Conservation (phyloP, 2,329 filamentous ascomycete species). For the Botrytis aclada region DNA sequence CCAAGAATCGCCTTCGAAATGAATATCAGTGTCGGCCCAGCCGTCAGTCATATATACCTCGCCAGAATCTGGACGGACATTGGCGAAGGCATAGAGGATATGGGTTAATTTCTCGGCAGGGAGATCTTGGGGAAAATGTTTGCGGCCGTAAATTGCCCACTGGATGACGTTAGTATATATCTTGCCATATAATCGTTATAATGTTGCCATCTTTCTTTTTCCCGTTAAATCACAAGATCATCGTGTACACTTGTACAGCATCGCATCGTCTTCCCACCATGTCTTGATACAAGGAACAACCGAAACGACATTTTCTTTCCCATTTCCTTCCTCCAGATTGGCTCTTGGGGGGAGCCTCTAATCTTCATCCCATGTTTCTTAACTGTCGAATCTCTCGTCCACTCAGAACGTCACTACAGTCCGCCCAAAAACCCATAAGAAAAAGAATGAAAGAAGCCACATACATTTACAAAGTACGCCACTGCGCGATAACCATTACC, state of each 20-base stretch:
- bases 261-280: not conserved
- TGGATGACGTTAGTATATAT: conserved; percentile 27
- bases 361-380: not conserved
- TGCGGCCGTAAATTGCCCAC: conserved; percentile 79
- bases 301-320: no score
- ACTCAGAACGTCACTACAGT: not conserved
- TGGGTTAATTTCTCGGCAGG: conserved; percentile 81
- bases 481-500: conserved; percentile 58
- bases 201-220: not conserved
- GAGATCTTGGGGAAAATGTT: conserved; percentile 81
- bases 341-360: not conserved
- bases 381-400: not conserved
- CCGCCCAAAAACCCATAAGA: not conserved
- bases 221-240: not conserved
- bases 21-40: conserved; percentile 55
- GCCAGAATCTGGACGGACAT: conserved; percentile 73
- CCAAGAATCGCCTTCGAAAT: conserved; percentile 61
- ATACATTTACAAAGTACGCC: conserved; percentile 48
- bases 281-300: not conserved
- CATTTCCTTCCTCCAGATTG: no score
- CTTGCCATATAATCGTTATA: not conserved
- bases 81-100: conserved; percentile 86
- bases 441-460: conserved; percentile 51
- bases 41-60: conserved; percentile 67
- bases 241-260: conserved; percentile 11